Percentiles rank a stretch among this genome's conserved stretches.
These are phyloP conservation scores for Colletotrichum filicis DNA, from an alignment of 2,329 filamentous ascomycete species.

Conservation along the genomic window DNA sequence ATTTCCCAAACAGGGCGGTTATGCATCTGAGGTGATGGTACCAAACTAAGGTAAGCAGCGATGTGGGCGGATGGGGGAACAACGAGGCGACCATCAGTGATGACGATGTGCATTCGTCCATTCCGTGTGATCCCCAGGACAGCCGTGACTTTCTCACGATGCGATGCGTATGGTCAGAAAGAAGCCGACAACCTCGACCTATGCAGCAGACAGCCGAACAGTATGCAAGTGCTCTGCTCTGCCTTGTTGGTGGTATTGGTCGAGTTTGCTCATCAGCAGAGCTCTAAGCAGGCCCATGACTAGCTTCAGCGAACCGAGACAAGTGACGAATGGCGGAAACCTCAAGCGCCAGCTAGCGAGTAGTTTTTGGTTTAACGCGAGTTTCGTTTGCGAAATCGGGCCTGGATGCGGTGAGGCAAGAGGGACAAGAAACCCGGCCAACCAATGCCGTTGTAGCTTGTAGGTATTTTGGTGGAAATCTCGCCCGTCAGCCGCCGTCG, in stretches of 20 bases:
- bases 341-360: slow-evolving; percentile 1
- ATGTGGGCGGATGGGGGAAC: neutral
- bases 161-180: neutral
- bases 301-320: slow-evolving; percentile 20
- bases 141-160: neutral
- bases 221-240: neutral
- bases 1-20: neutral
- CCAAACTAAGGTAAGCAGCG: neutral
- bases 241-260: neutral
- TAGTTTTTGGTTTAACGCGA: neutral
- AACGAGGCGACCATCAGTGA: neutral
- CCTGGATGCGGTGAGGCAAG: slow-evolving; percentile 4
- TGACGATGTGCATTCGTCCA: neutral
- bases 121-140: neutral
- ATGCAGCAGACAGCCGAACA: neutral
- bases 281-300: neutral
- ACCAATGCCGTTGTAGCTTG: neutral
- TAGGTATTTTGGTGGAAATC: neutral
- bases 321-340: slow-evolving; percentile 21
- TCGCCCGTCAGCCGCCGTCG: neutral
- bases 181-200: neutral
- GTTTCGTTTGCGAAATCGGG: neutral
- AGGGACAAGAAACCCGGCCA: slow-evolving; percentile 2
- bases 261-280: slow-evolving; percentile 21
- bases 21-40: neutral